These are phyloP conservation scores for Pulveroboletus ravenelii DNA, from an alignment of 768 basidiomycete genomes.

Conservation along the genomic window DNA sequence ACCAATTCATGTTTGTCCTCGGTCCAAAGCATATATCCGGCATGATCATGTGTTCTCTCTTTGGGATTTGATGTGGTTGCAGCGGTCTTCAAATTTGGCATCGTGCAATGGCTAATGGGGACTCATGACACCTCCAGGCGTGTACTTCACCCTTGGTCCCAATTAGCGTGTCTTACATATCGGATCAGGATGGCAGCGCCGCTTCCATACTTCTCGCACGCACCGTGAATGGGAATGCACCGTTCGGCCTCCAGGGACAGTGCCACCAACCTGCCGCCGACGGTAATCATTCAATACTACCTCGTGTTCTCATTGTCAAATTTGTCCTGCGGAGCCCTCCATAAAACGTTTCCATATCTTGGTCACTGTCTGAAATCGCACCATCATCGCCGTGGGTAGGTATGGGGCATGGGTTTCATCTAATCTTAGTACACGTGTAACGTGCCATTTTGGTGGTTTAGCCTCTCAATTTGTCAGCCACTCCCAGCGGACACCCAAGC, in stretches of 20 bases:
- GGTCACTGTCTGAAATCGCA: slow-evolving; percentile 7
- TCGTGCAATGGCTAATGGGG: neutral
- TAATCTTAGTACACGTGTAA: slow-evolving; percentile 19
- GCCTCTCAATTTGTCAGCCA: slow-evolving; percentile 5
- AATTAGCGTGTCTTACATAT: slow-evolving; percentile 1
- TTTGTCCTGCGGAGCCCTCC: slow-evolving; percentile 14
- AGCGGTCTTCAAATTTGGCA: neutral
- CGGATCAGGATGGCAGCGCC: slow-evolving; percentile 14
- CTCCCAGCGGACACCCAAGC: neutral
- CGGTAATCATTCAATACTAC: slow-evolving; percentile 12
- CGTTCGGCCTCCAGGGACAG: neutral
- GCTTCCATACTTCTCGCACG: slow-evolving; percentile 5
- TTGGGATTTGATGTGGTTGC: neutral
- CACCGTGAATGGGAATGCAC: slow-evolving; percentile 3
- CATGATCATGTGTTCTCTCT: neutral
- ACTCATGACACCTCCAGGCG: slow-evolving; percentile 2
- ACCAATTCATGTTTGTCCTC: neutral
- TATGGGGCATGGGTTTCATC: slow-evolving; percentile 17
- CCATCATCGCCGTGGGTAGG: slow-evolving; percentile 11
- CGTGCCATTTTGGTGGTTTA: slow-evolving; percentile 10
- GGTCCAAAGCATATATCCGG: neutral
- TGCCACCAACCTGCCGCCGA: slow-evolving; percentile 10
- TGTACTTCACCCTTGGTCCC: neutral
- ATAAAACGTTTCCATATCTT: slow-evolving; percentile 8
- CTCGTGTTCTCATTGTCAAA: slow-evolving; percentile 27